Conservation (phyloP, 2,329 filamentous ascomycete species). For the Clonostachys chloroleuca region DNA sequence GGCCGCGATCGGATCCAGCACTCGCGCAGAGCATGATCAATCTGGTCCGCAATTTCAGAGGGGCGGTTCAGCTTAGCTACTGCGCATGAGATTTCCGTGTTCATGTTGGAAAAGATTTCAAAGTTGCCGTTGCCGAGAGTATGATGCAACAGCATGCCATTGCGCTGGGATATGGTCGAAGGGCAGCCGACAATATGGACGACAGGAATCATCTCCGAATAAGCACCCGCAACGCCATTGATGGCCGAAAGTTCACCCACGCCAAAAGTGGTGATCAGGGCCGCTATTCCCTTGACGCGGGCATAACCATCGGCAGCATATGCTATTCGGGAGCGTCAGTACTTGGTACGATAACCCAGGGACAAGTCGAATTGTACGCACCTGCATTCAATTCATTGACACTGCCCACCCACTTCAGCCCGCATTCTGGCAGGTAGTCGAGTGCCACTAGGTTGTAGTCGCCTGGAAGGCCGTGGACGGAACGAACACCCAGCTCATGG, state of each 20-base stretch:
- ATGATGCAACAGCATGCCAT: constrained; percentile 55
- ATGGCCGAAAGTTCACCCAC: constrained; percentile 71
- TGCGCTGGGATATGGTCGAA: constrained; percentile 39
- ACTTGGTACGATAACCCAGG: not conserved
- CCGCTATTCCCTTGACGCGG: constrained; percentile 65
- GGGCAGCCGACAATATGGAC: constrained; percentile 62
- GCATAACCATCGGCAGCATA: constrained; percentile 82
- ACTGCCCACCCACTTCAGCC: constrained; percentile 63
- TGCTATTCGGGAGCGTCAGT: constrained; percentile 31
- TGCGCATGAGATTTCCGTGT: constrained; percentile 63
- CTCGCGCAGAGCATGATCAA: constrained; percentile 72
- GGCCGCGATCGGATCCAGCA: constrained; percentile 73
- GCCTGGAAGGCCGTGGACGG: constrained; percentile 65
- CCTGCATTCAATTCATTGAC: constrained; percentile 72
- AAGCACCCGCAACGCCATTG: constrained; percentile 71
- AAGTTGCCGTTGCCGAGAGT: constrained; percentile 77
- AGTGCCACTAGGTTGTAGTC: constrained; percentile 70
- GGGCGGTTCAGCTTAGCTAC: constrained; percentile 68
- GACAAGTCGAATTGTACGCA: constrained; percentile 20
- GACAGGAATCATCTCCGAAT: constrained; percentile 67
- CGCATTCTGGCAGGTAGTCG: constrained; percentile 57
- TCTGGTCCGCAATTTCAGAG: constrained; percentile 65
- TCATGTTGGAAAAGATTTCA: constrained; percentile 80
- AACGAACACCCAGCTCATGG: constrained; percentile 58
- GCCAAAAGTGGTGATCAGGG: constrained; percentile 71